Conservation (phyloP, 1,284 basidiomycete genomes). For the Moesziomyces antarcticus region DNA sequence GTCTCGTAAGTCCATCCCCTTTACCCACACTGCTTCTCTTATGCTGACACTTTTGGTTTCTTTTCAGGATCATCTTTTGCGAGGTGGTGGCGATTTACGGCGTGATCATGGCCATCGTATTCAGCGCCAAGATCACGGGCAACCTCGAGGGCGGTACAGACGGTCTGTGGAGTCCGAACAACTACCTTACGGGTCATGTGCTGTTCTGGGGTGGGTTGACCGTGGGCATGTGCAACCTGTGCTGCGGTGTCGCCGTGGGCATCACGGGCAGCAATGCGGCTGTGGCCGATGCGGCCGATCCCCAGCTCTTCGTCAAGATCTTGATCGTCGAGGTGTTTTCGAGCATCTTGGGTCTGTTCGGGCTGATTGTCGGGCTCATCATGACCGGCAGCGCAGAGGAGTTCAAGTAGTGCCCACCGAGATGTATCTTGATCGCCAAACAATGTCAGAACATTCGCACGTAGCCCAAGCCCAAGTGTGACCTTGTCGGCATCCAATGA, state of each 20-base stretch:
- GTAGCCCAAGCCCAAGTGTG: too few species aligned
- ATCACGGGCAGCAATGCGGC: constrained; percentile 67
- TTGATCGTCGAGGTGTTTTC: constrained; percentile 64
- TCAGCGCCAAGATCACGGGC: constrained; percentile 64
- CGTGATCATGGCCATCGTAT: constrained; percentile 74
- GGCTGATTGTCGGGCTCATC: constrained; percentile 58
- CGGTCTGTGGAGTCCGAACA: constrained; percentile 55
- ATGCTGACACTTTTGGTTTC: neutral
- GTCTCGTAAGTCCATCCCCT: constrained; percentile 77
- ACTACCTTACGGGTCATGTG: constrained; percentile 65
- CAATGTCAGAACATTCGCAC: too few species aligned
- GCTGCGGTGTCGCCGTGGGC: constrained; percentile 65
- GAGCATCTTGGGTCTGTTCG: constrained; percentile 65
- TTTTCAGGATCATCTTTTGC: constrained; percentile 93
- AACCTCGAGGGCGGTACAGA: constrained; percentile 50
- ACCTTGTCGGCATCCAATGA: too few species aligned
- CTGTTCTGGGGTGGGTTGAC: constrained; percentile 67
- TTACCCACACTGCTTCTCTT: neutral
- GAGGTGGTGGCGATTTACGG: constrained; percentile 98
- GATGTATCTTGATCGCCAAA: too few species aligned
- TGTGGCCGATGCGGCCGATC: constrained; percentile 65
- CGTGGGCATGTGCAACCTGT: constrained; percentile 65
- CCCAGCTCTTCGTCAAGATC: constrained; percentile 67
- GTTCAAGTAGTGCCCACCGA: constrained; percentile 18
- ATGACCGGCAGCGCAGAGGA: constrained; percentile 39